phyloP scores from a whole-genome alignment of 495 filamentous ascomycete genomes.

The Penicillium taxi region DNA sequence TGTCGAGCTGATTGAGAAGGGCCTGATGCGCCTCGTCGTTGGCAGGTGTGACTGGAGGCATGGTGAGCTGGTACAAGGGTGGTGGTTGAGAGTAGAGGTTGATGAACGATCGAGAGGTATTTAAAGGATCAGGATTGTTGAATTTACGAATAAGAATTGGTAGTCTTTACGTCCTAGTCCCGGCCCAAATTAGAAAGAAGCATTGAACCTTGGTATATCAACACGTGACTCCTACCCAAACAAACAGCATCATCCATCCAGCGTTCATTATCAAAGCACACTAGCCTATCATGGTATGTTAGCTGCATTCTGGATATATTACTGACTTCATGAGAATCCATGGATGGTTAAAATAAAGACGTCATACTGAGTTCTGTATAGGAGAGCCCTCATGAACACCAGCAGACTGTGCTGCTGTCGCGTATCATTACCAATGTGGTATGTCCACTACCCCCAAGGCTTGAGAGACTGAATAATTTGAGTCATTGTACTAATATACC shows the following conservation, averaged over 20 bases:
- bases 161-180: background rate
- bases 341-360: background rate
- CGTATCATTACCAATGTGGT: slow-evolving; percentile 98
- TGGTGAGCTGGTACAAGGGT: slow-evolving; percentile 13
- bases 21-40: slow-evolving; percentile 45
- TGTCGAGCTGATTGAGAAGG: slow-evolving; percentile 80
- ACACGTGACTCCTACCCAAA: slow-evolving; percentile 1
- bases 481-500: background rate
- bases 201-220: background rate
- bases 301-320: too few relatives aligned
- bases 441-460: slow-evolving; percentile 15
- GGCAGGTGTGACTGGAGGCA: slow-evolving; percentile 40
- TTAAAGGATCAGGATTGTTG: too few relatives aligned
- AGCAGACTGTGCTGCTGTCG: slow-evolving; percentile 85
- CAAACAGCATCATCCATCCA: background rate
- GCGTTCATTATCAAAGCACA: background rate
- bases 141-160: background rate
- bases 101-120: too few relatives aligned
- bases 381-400: slow-evolving; percentile 97
- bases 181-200: too few relatives aligned
- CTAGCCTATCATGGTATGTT: background rate
- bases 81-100: background rate
- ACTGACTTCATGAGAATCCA: too few relatives aligned
- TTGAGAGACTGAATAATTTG: background rate
- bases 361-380: slow-evolving; percentile 24